phyloP scores from a whole-genome alignment of 768 basidiomycete species.

The Amanita rimosa region DNA sequence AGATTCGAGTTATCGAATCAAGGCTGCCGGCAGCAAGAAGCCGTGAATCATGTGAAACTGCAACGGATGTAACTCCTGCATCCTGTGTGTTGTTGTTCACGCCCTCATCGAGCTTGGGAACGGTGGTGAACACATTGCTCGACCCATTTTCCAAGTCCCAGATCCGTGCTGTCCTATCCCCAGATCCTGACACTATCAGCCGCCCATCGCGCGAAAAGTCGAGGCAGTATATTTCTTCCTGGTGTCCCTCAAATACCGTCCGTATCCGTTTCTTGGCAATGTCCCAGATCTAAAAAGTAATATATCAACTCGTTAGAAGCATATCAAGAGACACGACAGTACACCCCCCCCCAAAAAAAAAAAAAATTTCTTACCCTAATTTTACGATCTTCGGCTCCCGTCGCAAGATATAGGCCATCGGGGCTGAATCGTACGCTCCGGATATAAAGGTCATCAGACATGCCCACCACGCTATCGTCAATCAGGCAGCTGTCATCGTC shows the following conservation, averaged over 20 bases:
- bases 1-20: slow-evolving; percentile 64
- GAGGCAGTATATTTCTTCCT: slow-evolving; percentile 88
- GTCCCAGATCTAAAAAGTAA: slow-evolving; percentile 67
- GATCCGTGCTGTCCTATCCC: slow-evolving; percentile 36
- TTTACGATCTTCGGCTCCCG: slow-evolving; percentile 90
- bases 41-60: slow-evolving; percentile 62
- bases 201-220: slow-evolving; percentile 74
- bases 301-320: not conserved
- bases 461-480: slow-evolving; percentile 61
- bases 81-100: slow-evolving; percentile 21
- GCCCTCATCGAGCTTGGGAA: slow-evolving; percentile 37
- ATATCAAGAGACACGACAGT: not conserved
- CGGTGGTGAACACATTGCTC: slow-evolving; percentile 24
- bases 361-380: slow-evolving; percentile 57
- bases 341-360: no score
- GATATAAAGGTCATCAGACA: slow-evolving; percentile 78
- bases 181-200: slow-evolving; percentile 72
- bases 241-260: slow-evolving; percentile 71
- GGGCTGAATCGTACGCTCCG: slow-evolving; percentile 93
- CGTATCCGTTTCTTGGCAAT: slow-evolving; percentile 65
- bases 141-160: slow-evolving; percentile 23
- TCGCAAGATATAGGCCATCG: slow-evolving; percentile 87
- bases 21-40: slow-evolving; percentile 53
- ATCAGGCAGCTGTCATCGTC: slow-evolving; percentile 37
- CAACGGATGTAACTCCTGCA: slow-evolving; percentile 63